phyloP scores from a whole-genome alignment of 1,284 basidiomycete genomes.

The Puccinia novopanici region DNA sequence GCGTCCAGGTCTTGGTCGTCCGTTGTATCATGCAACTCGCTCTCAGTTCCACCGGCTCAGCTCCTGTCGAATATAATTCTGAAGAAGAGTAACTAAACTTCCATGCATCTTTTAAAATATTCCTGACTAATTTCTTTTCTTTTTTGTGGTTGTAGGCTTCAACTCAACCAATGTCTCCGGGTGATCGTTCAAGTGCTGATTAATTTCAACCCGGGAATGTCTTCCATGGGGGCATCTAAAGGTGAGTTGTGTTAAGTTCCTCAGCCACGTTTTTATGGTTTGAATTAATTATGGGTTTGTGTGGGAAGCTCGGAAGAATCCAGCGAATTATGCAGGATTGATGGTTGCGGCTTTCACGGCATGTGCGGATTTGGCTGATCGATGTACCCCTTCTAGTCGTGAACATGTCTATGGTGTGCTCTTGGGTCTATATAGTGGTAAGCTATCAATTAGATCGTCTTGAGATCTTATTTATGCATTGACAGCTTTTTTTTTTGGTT shows the following conservation, averaged over 20 bases:
- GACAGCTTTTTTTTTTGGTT: not conserved
- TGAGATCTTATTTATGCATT: not conserved
- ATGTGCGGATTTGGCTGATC: conserved; percentile 53
- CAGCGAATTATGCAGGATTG: conserved; percentile 27
- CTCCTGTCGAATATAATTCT: conserved; percentile 14
- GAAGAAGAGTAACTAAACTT: conserved; percentile 26
- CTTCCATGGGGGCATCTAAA: conserved; percentile 46
- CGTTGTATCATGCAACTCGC: conserved; percentile 63
- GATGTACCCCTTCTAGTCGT: conserved; percentile 6
- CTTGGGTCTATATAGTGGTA: conserved; percentile 37
- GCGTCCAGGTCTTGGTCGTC: conserved; percentile 73
- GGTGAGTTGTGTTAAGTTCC: conserved; percentile 59
- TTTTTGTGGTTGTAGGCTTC: conserved; percentile 50
- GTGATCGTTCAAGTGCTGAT: conserved; percentile 78
- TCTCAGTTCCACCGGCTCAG: conserved; percentile 32
- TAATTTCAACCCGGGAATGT: conserved; percentile 67
- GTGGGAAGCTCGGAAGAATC: conserved; percentile 31
- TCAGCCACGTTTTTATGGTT: not conserved
- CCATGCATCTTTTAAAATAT: not conserved
- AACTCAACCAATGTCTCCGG: conserved; percentile 72
- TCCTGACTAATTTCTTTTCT: not conserved
- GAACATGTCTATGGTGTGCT: conserved; percentile 48
- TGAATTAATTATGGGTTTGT: not conserved
- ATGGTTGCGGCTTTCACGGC: conserved; percentile 39
- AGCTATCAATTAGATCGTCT: not conserved